phyloP scores from a whole-genome alignment of 176 grass and related monocot genomes.

The Zoysia japonica region DNA sequence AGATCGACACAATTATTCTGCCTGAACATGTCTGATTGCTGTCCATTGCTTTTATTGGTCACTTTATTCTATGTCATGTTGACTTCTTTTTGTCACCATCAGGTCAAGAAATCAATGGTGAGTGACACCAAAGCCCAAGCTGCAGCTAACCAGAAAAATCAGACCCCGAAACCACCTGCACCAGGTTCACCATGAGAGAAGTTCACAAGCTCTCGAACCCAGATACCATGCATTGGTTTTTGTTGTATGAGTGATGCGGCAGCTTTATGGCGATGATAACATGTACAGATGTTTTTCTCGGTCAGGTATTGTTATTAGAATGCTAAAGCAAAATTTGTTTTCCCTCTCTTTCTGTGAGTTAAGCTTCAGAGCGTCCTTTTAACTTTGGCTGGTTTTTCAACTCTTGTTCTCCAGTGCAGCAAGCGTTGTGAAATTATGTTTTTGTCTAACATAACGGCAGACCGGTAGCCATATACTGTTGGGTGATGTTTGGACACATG shows the following conservation, averaged over 20 bases:
- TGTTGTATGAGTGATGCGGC: not conserved
- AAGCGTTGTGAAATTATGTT: no score
- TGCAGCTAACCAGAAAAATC: slow-evolving; percentile 59
- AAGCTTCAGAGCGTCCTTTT: not conserved
- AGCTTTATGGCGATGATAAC: not conserved
- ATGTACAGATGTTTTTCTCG: slow-evolving; percentile 16
- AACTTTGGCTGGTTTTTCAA: not conserved
- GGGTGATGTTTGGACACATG: no score
- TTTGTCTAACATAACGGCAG: no score
- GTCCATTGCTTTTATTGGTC: not conserved
- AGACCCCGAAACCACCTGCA: slow-evolving; percentile 53
- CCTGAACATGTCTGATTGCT: slow-evolving; percentile 12
- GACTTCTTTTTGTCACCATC: slow-evolving; percentile 20
- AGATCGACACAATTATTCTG: not conserved
- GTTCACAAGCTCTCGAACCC: not conserved
- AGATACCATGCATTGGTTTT: not conserved
- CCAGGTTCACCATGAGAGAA: slow-evolving; percentile 55
- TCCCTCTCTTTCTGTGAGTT: not conserved
- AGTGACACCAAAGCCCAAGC: slow-evolving; percentile 52
- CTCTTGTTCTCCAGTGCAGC: no score
- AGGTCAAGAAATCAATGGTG: slow-evolving; percentile 79
- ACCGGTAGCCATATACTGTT: no score
- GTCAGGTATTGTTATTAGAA: not conserved
- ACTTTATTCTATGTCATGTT: slow-evolving; percentile 18
- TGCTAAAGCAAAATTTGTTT: not conserved